Evolutionary conservation across 306 rosid species (phyloP).

Genomic region (Clitoria ternatea): DNA sequence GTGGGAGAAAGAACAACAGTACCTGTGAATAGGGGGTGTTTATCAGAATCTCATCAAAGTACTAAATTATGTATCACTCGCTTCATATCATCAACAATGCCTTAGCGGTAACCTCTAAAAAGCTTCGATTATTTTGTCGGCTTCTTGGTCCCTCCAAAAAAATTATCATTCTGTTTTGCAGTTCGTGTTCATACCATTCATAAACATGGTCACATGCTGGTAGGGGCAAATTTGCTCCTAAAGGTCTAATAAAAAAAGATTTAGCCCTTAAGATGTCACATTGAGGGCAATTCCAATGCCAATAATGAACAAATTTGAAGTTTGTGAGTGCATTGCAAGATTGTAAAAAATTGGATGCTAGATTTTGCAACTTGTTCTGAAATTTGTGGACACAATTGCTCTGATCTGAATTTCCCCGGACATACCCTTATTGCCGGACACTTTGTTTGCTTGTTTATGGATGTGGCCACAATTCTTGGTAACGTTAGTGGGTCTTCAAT

Average conservation of each 20-base stretch:
- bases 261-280: not conserved
- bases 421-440: constrained; percentile 7
- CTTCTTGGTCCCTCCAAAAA: constrained; percentile 33
- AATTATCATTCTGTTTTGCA: constrained; percentile 37
- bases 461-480: constrained; percentile 1
- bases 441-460: not conserved
- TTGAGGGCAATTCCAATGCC: constrained; percentile 19
- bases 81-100: constrained; percentile 19
- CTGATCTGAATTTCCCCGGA: not conserved
- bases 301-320: constrained; percentile 24
- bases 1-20: constrained; percentile 33
- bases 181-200: constrained; percentile 42
- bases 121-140: constrained; percentile 47
- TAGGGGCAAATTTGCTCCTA: constrained; percentile 24
- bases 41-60: constrained; percentile 43
- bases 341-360: not conserved
- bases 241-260: constrained; percentile 20
- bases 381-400: constrained; percentile 28
- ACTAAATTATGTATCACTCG: constrained; percentile 40
- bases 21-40: constrained; percentile 12
- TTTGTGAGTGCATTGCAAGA: constrained; percentile 33
- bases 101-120: constrained; percentile 27
- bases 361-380: constrained; percentile 13
- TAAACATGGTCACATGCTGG: constrained; percentile 42
- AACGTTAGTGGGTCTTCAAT: not conserved